Percentiles rank a stretch among this genome's conserved stretches.
Conservation (phyloP, 331 rosid genomes). For the Quercus phellos region DNA sequence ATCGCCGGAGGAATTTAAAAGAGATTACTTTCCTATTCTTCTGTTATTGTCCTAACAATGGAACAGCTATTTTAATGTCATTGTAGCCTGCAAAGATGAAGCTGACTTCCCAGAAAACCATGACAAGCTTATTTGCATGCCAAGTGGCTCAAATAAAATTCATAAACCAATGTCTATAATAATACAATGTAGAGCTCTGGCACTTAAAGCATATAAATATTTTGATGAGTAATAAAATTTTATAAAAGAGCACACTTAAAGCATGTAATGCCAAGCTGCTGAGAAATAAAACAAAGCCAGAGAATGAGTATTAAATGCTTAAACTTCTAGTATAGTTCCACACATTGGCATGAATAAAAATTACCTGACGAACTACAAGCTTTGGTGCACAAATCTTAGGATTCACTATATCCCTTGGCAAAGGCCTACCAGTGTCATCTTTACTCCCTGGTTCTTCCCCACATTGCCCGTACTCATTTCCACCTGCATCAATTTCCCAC, state of each 20-base stretch:
- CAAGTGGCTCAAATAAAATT: neutral
- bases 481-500: constrained; percentile 49
- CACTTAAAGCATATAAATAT: neutral
- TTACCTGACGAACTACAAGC: constrained; percentile 82
- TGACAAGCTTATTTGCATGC: neutral
- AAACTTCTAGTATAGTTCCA: neutral
- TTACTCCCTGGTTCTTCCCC: constrained; percentile 96
- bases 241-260: neutral
- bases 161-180: neutral
- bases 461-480: constrained; percentile 97
- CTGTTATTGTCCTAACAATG: neutral
- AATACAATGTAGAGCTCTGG: neutral
- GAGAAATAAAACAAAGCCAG: neutral
- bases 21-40: neutral
- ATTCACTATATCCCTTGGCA: constrained; percentile 83
- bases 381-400: constrained; percentile 95
- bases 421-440: constrained; percentile 70
- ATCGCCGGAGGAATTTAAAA: neutral
- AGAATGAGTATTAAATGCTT: neutral
- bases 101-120: neutral
- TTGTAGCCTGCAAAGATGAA: neutral
- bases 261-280: neutral
- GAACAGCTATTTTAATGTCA: neutral
- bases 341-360: neutral
- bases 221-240: too few species aligned